Base-by-base conservation (phyloP, 1,284 basidiomycete species). In the Schizophyllum amplum region DNA sequence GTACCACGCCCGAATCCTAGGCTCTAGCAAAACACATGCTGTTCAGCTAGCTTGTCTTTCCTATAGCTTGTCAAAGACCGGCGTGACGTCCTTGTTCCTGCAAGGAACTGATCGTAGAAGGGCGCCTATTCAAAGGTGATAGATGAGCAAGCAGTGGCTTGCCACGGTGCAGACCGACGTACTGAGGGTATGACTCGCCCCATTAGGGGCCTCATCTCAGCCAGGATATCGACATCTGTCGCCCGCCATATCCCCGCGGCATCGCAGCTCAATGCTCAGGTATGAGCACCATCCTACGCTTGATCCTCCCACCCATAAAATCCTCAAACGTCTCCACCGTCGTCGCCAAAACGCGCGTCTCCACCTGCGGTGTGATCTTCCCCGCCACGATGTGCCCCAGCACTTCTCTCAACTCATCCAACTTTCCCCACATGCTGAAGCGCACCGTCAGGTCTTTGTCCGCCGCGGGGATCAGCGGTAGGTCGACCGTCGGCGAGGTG, bases 361-460 rank as follows among this genome's bases (percentile, higher is more conserved):
- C 21, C 13, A 50, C 48, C 5, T 22, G 11, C 13, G 48, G 48
- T 11, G 48, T 50, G 24, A 50, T 50, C 48, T 50, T 50, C 20
- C 48, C 48, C 24, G 15, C 21, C 24, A 9, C 1, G 15, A 50
- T 20, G 5, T 5, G 13, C 20, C 22, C 48, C 5, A 50, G 20
- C 5, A 50, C 48, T 21, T 50, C 48, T 20, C 24, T 21, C 21
- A 50, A 20, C 24, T 50, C 48, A 20, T 20, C 13, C 48, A 22
- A 22, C 22, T 20, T 57, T 20, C 57, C 57, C 57, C 57, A 57
- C 17, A 51, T 15, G 53, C 22, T 57, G n/a, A 22, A n/a, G n/a
- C 53, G 53, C 20, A 57, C 24, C 22, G 53, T 54, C 24, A 54
- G 17, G 46, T 57, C 57, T 25, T 57, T 57, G 24, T n/a, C 25